Conservation (phyloP, 805 yeast genomes). For the Millerago galiae region DNA sequence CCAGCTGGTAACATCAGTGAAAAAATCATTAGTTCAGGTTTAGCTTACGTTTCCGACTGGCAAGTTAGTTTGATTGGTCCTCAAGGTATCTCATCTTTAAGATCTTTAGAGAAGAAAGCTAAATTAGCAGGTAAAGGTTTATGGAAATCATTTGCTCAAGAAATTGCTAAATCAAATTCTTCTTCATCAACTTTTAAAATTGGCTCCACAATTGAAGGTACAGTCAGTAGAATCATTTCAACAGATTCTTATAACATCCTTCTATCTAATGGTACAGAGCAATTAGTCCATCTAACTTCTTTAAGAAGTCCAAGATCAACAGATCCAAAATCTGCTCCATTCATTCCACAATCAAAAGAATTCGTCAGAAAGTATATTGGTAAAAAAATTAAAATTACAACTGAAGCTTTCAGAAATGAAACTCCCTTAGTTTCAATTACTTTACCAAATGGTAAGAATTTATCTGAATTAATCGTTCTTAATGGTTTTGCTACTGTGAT, state of each 20-base stretch:
- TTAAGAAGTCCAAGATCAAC: constrained; percentile 65
- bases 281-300: constrained; percentile 70
- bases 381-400: constrained; percentile 50
- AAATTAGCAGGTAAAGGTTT: constrained; percentile 47
- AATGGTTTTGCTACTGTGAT: constrained; percentile 74
- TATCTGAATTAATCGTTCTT: constrained; percentile 53
- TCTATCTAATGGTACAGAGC: constrained; percentile 36
- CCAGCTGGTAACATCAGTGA: constrained; percentile 77
- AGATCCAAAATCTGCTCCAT: constrained; percentile 47
- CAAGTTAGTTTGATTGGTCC: constrained; percentile 68
- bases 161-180: constrained; percentile 15
- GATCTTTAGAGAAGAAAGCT: constrained; percentile 62
- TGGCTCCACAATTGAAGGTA: constrained; percentile 48
- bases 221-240: constrained; percentile 54
- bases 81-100: constrained; percentile 48
- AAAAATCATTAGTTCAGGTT: constrained; percentile 59
- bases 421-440: constrained; percentile 59
- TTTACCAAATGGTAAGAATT: constrained; percentile 46
- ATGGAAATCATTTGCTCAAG: constrained; percentile 39
- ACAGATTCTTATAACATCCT: constrained; percentile 62
- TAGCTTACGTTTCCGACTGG: constrained; percentile 76
- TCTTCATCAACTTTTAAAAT: constrained; percentile 24
- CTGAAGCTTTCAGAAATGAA: constrained; percentile 66
- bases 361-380: constrained; percentile 70
- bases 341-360: constrained; percentile 64